These are phyloP conservation scores for Ammopiptanthus mongolicus DNA, from an alignment of 306 rosid genomes.

Conservation along the genomic window DNA sequence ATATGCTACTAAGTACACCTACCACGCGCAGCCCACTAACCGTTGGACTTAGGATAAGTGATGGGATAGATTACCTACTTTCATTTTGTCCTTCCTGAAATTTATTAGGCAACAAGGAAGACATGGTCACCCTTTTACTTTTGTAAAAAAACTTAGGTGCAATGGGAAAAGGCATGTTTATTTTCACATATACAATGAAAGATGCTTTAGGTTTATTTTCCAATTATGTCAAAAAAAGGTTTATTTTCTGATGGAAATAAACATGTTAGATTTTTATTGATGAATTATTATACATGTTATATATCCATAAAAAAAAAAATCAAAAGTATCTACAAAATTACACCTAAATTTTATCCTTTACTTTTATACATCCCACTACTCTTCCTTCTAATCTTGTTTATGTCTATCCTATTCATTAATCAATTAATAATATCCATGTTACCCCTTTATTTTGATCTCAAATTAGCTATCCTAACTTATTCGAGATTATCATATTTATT, in stretches of 20 bases:
- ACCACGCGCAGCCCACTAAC: neutral
- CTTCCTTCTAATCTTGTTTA: neutral
- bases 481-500: neutral
- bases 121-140: neutral
- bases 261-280: too few species aligned
- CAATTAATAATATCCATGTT: neutral
- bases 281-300: too few species aligned
- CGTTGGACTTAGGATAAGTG: neutral
- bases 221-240: too few species aligned
- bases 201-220: too few species aligned
- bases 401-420: neutral
- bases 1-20: neutral
- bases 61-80: neutral
- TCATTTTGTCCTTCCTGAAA: neutral
- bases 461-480: neutral
- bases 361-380: neutral
- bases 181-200: too few species aligned
- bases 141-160: too few species aligned
- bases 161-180: too few species aligned
- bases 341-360: too few species aligned
- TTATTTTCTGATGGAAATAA: too few species aligned
- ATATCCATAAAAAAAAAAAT: too few species aligned
- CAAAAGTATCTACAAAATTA: too few species aligned
- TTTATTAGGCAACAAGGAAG: neutral
- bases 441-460: neutral